Conservation (phyloP, 768 basidiomycete genomes). For the Phlebiopsis flavidoalba region DNA sequence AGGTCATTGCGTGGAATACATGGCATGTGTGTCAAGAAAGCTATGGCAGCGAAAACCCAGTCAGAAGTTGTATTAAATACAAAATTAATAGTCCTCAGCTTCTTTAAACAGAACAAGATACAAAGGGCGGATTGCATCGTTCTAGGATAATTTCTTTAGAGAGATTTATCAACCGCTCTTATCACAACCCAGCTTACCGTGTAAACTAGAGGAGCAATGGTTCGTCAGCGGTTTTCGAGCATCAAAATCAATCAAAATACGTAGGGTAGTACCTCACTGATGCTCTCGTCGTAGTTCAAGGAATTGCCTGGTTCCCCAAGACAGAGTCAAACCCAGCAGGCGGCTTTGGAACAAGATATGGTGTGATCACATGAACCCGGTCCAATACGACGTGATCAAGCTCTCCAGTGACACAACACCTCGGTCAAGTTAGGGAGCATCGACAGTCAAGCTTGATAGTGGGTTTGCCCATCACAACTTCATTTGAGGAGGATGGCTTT, state of each 20-base stretch:
- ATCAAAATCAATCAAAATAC: conserved; percentile 21
- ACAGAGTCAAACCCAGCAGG: conserved; percentile 22
- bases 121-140: neutral
- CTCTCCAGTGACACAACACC: too few species aligned
- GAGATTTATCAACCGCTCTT: too few species aligned
- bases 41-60: too few species aligned
- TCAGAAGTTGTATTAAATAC: too few species aligned
- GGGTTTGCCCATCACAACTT: conserved; percentile 37
- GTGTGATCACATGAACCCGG: too few species aligned
- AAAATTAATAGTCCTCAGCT: too few species aligned
- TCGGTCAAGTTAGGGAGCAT: conserved; percentile 46
- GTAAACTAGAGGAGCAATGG: too few species aligned
- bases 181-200: too few species aligned
- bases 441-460: conserved; percentile 59
- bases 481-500: conserved; percentile 6
- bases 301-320: conserved; percentile 21
- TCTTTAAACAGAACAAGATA: neutral
- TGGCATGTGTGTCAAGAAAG: too few species aligned
- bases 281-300: conserved; percentile 24
- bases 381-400: too few species aligned
- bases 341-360: conserved; percentile 19
- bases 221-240: too few species aligned
- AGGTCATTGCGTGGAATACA: too few species aligned
- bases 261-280: conserved; percentile 14
- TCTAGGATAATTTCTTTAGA: neutral